Conservation (phyloP, 164 flowering plant genomes). For the Protea cynaroides region DNA sequence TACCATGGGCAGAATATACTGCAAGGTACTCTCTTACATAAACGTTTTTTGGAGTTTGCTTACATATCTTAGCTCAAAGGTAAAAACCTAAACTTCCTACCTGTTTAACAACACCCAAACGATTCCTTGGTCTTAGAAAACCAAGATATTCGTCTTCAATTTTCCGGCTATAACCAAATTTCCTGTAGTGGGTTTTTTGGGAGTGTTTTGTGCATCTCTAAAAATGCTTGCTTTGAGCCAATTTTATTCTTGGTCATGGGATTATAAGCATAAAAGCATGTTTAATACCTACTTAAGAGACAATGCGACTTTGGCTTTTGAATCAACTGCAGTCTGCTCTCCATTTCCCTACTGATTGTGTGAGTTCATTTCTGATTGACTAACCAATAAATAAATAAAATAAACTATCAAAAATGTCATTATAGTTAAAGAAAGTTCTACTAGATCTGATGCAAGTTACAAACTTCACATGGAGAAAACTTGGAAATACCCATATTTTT, state of each 20-base stretch:
- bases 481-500: too few relatives aligned
- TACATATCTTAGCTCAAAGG: background rate
- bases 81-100: background rate
- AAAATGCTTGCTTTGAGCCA: background rate
- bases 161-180: background rate
- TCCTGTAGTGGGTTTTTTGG: background rate
- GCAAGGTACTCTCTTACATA: conserved; percentile 59
- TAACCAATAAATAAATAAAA: too few relatives aligned
- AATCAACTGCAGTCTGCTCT: too few relatives aligned
- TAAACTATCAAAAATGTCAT: too few relatives aligned
- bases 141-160: too few relatives aligned
- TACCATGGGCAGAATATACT: conserved; percentile 51
- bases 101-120: background rate
- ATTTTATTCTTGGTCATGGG: background rate
- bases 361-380: background rate
- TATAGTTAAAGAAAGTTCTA: too few relatives aligned
- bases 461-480: too few relatives aligned
- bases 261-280: too few relatives aligned
- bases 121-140: background rate
- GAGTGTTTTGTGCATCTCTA: background rate
- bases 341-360: too few relatives aligned
- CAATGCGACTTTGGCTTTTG: too few relatives aligned
- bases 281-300: too few relatives aligned
- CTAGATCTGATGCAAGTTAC: too few relatives aligned
- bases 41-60: background rate